Evolutionary conservation across 1,139 yeast species (phyloP).

Genomic region (Yamadazyma sp.): DNA sequence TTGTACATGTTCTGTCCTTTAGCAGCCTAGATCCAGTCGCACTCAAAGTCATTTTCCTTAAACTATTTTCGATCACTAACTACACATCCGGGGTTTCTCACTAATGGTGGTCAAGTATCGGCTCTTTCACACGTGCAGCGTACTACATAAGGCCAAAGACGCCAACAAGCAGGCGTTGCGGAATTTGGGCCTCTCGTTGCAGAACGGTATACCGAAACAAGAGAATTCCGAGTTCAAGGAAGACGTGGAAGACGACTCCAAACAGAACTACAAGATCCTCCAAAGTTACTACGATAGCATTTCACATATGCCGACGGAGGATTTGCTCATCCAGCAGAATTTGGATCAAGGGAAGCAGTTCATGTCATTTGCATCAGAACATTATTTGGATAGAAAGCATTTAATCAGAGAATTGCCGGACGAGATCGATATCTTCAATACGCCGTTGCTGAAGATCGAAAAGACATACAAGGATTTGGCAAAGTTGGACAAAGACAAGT

Average conservation of each 20-base stretch:
- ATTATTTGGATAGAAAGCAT: conserved; percentile 36
- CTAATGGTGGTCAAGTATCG: background rate
- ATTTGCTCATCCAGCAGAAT: conserved; percentile 36
- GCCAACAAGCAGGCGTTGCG: conserved; percentile 10
- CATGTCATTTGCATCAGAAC: conserved; percentile 34
- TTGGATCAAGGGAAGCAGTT: conserved; percentile 40
- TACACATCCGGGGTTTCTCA: too few relatives aligned
- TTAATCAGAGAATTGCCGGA: conserved; percentile 39
- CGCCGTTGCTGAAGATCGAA: conserved; percentile 28
- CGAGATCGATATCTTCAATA: conserved; percentile 34
- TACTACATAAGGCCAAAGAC: conserved; percentile 10
- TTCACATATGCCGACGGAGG: conserved; percentile 42
- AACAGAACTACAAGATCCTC: conserved; percentile 10
- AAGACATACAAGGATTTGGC: conserved; percentile 31
- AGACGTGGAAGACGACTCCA: conserved; percentile 6
- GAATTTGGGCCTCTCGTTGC: conserved; percentile 10
- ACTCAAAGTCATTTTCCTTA: background rate
- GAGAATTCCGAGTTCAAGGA: conserved; percentile 8
- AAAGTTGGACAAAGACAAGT: conserved; percentile 38
- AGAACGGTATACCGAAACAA: conserved; percentile 9
- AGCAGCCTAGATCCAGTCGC: too few relatives aligned
- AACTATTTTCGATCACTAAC: too few relatives aligned
- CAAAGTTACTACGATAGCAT: conserved; percentile 29
- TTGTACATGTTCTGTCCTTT: too few relatives aligned
- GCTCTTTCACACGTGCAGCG: conserved; percentile 3